Evolutionary conservation across 768 basidiomycete species (phyloP), one percentile per base, ranked within the genome.

Genomic region (Mycena alexandri): DNA sequence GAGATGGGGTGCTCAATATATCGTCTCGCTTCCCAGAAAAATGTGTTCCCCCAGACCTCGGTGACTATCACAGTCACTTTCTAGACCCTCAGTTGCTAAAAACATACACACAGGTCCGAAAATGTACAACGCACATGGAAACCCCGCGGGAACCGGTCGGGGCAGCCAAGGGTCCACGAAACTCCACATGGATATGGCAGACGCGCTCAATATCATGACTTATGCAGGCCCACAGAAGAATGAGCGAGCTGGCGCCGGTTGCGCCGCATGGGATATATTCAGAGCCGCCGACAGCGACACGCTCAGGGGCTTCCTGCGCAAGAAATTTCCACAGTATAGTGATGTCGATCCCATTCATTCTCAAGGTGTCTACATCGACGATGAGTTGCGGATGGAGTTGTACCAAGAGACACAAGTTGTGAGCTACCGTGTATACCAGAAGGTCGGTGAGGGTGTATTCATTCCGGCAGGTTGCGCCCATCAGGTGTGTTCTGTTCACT

Each of bases 391-490:
- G 70, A 83, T 84, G 74, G 86, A 91, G 75, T 78, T 99, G 48
- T 90, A 75, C 72, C 85, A 89, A 2, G 78, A 87, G 67, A 83
- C 83, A 63, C 90, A 90, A 1, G 93, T 98, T 19, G 86, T 79
- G 78, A 92, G 92, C 67, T 91, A 89, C 80, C 81, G 95, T 59
- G 85, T 98, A 19, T 96, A 95, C 78, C 96, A 99, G 78, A 84
- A 86, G 69, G 93, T 93, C 3, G 95, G 95, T 19, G 93, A 99
- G 75, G 96, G 94, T 0, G 90, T 99, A 8, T 95, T 98, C 78
- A 94, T 99, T 68, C 96, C 96, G 17, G 96, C 96, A 3, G 96
- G 95, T 22, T 95, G 92, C 77, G 93, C 93, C 0, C 94, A 95
- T 77, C 93, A 95, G 87, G 93, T 93, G 60, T 59, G 86, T 63